Conservation (phyloP, 345 rosid species). For the Euphorbia lathyris region DNA sequence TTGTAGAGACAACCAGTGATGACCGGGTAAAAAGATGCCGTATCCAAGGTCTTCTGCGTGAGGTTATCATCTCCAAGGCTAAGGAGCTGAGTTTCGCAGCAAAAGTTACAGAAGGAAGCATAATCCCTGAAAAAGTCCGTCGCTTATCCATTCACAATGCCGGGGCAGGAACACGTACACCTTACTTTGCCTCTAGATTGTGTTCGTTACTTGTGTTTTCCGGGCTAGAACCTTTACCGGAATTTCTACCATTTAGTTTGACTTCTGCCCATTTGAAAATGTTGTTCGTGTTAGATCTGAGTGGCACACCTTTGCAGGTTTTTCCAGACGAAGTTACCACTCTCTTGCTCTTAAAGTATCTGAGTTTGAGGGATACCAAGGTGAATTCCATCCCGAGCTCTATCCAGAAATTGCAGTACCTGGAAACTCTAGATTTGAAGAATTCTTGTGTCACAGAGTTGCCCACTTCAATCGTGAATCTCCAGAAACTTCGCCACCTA, state of each 20-base stretch:
- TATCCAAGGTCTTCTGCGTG: conserved; percentile 1
- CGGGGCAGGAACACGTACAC: background rate
- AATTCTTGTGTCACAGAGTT: conserved; percentile 1
- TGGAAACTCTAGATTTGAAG: conserved; percentile 17
- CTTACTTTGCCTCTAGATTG: background rate
- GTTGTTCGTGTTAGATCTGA: conserved; percentile 6
- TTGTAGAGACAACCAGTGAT: conserved; percentile 1
- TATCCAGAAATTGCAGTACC: background rate
- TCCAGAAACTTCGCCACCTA: conserved; percentile 12
- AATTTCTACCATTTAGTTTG: background rate
- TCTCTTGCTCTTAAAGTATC: background rate
- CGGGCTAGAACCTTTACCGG: background rate
- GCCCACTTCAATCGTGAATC: conserved; percentile 10
- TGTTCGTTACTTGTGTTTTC: conserved; percentile 9
- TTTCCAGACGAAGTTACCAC: conserved; percentile 5
- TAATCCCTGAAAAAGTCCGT: background rate
- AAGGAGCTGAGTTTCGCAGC: background rate
- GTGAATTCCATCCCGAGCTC: conserved; percentile 9
- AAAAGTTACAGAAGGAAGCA: background rate
- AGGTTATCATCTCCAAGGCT: conserved; percentile 2
- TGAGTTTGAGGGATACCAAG: conserved; percentile 13
- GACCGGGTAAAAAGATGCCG: conserved; percentile 6
- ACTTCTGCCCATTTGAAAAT: background rate
- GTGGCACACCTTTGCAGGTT: conserved; percentile 2
- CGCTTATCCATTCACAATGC: background rate